Percentiles rank a stretch among this genome's conserved stretches.
phyloP scores from a whole-genome alignment of 331 rosid genomes.

The Arachis monticola region DNA sequence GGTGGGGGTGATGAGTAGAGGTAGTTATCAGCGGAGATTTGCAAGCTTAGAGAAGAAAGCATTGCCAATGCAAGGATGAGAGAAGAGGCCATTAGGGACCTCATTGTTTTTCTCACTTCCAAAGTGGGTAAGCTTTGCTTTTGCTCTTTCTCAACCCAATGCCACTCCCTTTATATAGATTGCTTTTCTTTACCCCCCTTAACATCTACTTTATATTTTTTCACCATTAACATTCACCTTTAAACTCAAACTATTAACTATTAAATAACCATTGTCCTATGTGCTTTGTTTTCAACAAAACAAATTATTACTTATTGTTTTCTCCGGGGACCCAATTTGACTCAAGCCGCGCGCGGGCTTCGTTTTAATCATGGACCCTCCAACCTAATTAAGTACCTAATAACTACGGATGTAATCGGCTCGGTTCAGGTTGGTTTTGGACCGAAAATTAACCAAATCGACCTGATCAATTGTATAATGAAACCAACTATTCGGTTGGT shows the following conservation, averaged over 20 bases:
- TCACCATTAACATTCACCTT: slow-evolving; percentile 9
- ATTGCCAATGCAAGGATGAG: slow-evolving; percentile 43
- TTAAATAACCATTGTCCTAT: not conserved
- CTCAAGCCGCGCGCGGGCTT: not conserved
- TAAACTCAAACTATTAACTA: not conserved
- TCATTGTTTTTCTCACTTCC: slow-evolving; percentile 35
- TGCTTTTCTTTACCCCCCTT: slow-evolving; percentile 35
- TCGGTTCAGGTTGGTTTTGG: too few relatives aligned
- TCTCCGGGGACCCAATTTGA: not conserved
- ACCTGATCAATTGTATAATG: too few relatives aligned
- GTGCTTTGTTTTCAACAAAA: not conserved
- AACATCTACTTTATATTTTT: slow-evolving; percentile 6
- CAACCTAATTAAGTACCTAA: not conserved
- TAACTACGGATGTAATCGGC: too few relatives aligned
- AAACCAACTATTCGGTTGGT: too few relatives aligned
- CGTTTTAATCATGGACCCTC: slow-evolving; percentile 11
- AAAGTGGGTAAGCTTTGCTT: not conserved
- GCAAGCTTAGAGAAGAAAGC: slow-evolving; percentile 39
- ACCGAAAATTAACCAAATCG: too few relatives aligned
- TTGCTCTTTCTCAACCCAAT: slow-evolving; percentile 24
- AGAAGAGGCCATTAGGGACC: slow-evolving; percentile 52
- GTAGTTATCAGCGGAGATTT: slow-evolving; percentile 41
- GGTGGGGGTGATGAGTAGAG: slow-evolving; percentile 53
- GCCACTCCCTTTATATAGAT: slow-evolving; percentile 50
- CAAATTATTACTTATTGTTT: not conserved